These are phyloP conservation scores for Posidonia oceanica DNA, from an alignment of 116 monocot genomes.

Conservation along the genomic window DNA sequence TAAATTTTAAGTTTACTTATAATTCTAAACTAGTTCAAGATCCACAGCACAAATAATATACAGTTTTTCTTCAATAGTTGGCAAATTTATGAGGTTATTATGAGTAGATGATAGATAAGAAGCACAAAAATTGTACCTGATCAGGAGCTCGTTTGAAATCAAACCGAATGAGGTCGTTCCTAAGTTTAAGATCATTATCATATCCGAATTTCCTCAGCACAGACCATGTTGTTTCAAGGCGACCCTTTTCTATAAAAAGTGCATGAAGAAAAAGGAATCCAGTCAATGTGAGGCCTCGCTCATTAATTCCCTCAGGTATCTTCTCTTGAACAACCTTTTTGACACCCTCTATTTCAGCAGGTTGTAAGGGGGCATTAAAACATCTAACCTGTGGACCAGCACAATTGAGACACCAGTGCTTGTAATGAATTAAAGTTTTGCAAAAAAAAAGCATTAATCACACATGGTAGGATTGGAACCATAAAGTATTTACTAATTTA, in stretches of 20 bases:
- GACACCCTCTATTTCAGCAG: constrained; percentile 74
- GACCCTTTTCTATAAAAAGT: constrained; percentile 90
- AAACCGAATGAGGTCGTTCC: constrained; percentile 68
- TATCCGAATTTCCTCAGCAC: constrained; percentile 93
- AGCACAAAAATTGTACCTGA: constrained; percentile 21
- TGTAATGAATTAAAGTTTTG: too few relatives aligned
- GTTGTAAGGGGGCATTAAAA: constrained; percentile 92
- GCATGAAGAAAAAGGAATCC: constrained; percentile 96
- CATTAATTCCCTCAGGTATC: constrained; percentile 90
- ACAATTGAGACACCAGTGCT: not conserved
- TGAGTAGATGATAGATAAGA: too few relatives aligned
- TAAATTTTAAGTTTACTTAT: too few relatives aligned
- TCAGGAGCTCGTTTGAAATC: constrained; percentile 67
- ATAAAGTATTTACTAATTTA: too few relatives aligned
- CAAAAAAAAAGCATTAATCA: too few relatives aligned
- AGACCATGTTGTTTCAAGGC: constrained; percentile 92
- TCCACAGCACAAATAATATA: too few relatives aligned
- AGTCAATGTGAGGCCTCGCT: constrained; percentile 77
- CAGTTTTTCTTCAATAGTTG: too few relatives aligned
- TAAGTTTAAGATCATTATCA: constrained; percentile 78
- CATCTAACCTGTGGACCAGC: constrained; percentile 47
- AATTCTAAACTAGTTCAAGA: too few relatives aligned
- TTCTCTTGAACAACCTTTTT: constrained; percentile 96
- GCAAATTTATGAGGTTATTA: too few relatives aligned
- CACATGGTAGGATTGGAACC: too few relatives aligned